Base-by-base conservation (phyloP, 2,329 filamentous ascomycete genomes). In the Pseudopithomyces maydicus region DNA sequence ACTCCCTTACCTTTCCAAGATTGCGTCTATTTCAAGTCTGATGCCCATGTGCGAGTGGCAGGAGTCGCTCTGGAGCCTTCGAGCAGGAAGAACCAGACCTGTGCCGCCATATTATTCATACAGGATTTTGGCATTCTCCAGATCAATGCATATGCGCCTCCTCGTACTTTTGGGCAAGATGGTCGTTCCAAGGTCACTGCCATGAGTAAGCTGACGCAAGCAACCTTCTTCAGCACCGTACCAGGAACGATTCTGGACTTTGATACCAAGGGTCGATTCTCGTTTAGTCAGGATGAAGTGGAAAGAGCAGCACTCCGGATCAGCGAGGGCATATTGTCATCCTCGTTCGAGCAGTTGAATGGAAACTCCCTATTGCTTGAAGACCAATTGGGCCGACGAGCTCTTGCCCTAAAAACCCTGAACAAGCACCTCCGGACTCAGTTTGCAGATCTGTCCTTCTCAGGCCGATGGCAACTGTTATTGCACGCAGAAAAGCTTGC, bases 121-220 rank as follows among this genome's bases (percentile, higher is more conserved):
- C 79, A 83, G 60, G 81, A 82, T 35, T 83, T 82, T 65, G 86
- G 86, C 12, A 72, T 87, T n/a, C 72, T 88, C 47, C 81, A 85
- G 50, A 73, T 87, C 38, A 77, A 78, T 49, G 78, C 80, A 14
- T 70, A 85, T 26, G 80, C 85, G 15, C 80, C 89, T 23, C 85
- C 85, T 4, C 88, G 85, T 12, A 85, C 88, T 3, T 80, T 85
- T 4, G 54, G 63, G 14, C 60, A 66, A 11, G 54, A 57, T 19
- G 88, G 70, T 46, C 72, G 70, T 23, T 60, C 65, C 10, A 79
- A 78, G 63, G 85, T 96, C 15, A 93, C 90, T 1, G 90, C 91
- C 6, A 95, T 92, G 77, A 91, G 88, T 77, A 97, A 95, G 76
- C 83, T 99, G 39, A 92, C 97, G 71, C 93, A 99, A 77, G 93